Conservation (phyloP, 208 protist genomes). For the Crithidia expoeki region DNA sequence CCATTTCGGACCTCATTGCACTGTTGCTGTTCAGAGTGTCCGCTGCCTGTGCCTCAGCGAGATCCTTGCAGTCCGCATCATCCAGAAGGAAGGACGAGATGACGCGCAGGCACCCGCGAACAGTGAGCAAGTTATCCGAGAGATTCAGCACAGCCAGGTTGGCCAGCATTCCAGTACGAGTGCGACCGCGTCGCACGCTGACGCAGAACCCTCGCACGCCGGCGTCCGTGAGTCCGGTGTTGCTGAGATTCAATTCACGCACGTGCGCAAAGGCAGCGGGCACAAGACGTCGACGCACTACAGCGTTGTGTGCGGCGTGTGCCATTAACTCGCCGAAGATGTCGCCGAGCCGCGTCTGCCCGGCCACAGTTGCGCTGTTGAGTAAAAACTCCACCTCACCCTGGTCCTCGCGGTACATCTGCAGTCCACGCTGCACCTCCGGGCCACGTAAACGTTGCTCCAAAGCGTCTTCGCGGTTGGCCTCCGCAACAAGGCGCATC, state of each 20-base stretch:
- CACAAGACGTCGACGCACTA: slow-evolving; percentile 29
- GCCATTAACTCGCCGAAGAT: slow-evolving; percentile 70
- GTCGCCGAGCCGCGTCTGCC: slow-evolving; percentile 71
- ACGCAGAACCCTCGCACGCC: slow-evolving; percentile 58
- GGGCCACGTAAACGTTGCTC: slow-evolving; percentile 17
- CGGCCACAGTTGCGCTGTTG: slow-evolving; percentile 31
- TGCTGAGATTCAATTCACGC: slow-evolving; percentile 63
- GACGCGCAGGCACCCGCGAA: slow-evolving; percentile 52
- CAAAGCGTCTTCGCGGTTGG: slow-evolving; percentile 11
- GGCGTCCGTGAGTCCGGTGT: slow-evolving; percentile 65
- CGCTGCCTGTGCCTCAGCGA: not conserved
- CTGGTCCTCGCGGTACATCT: slow-evolving; percentile 28
- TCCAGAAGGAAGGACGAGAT: slow-evolving; percentile 54
- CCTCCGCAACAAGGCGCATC: slow-evolving; percentile 35
- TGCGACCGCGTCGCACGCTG: slow-evolving; percentile 27
- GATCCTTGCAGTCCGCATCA: slow-evolving; percentile 6
- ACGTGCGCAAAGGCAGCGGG: slow-evolving; percentile 57
- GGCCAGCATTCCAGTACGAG: slow-evolving; percentile 49
- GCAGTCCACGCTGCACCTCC: slow-evolving; percentile 16
- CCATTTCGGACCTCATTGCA: not conserved
- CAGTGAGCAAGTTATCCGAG: slow-evolving; percentile 65
- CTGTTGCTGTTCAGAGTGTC: not conserved
- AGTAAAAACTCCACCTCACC: slow-evolving; percentile 48
- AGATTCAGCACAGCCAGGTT: slow-evolving; percentile 60
- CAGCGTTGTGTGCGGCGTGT: slow-evolving; percentile 65